A percentile compares a stretch with the other conserved stretches of the same genome.
These are phyloP conservation scores for Cutaneotrichosporon sp. DNA, from an alignment of 1,284 basidiomycete species.

Conservation along the genomic window DNA sequence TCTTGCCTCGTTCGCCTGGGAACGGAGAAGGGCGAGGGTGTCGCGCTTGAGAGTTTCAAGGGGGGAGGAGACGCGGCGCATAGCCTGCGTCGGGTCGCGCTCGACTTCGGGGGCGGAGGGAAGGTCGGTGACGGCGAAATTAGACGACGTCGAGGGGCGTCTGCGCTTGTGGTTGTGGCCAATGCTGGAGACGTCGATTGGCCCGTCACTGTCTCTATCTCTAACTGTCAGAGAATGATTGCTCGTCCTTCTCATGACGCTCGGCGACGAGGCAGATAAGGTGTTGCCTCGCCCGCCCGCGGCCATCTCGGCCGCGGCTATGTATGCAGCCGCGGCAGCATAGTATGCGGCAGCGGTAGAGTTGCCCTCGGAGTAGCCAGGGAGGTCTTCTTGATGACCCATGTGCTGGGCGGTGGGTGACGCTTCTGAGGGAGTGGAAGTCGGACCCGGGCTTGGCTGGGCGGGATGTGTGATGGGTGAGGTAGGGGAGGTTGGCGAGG, in stretches of 20 bases:
- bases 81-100: not conserved
- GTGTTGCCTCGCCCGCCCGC: not conserved
- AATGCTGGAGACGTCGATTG: not conserved
- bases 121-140: not conserved
- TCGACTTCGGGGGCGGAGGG: not conserved
- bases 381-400: not conserved
- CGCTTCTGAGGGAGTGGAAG: not conserved
- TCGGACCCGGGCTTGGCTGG: no score
- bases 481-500: not conserved
- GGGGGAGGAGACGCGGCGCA: not conserved
- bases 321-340: slow-evolving; percentile 5
- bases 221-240: not conserved
- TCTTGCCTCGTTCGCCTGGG: not conserved
- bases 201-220: not conserved
- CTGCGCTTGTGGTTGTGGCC: not conserved
- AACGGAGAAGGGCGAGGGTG: slow-evolving; percentile 1
- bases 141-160: not conserved
- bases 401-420: not conserved
- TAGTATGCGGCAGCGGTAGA: slow-evolving; percentile 1
- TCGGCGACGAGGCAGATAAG: not conserved
- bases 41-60: not conserved
- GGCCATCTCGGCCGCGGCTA: slow-evolving; percentile 7
- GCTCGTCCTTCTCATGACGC: not conserved
- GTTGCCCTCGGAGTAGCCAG: slow-evolving; percentile 1
- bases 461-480: not conserved